A percentile compares a stretch with the other conserved stretches of the same genome.
phyloP scores from a whole-genome alignment of 139 green algal genomes.

The Auxenochlorella pyrenoidosa region DNA sequence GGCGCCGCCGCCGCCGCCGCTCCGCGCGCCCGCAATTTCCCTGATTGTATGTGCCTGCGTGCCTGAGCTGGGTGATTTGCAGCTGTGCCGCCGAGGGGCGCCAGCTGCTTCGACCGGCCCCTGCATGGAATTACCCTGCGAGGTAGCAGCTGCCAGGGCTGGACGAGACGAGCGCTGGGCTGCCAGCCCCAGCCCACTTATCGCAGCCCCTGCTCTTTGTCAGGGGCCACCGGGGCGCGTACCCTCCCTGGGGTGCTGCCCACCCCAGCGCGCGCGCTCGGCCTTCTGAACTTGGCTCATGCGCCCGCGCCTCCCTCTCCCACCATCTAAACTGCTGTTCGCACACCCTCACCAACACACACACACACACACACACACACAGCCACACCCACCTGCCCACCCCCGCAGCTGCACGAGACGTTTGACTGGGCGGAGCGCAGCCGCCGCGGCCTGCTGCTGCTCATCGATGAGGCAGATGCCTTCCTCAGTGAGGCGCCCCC shows the following conservation, averaged over 20 bases:
- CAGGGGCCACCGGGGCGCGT: no score
- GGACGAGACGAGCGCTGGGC: background rate
- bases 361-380: background rate
- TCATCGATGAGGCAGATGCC: conserved; percentile 97
- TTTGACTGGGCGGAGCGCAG: conserved; percentile 97
- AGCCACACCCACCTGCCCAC: background rate
- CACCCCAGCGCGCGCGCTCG: no score
- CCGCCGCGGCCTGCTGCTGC: conserved; percentile 91
- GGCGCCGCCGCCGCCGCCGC: conserved; percentile 48
- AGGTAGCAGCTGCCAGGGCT: no score
- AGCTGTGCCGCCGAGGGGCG: background rate
- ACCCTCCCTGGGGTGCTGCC: no score
- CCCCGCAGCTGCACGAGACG: conserved; percentile 89
- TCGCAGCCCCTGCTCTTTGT: no score
- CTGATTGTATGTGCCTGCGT: background rate
- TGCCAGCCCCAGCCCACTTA: background rate
- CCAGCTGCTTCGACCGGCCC: no score
- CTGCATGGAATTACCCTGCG: no score
- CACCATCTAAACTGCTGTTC: background rate
- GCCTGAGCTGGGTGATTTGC: no score
- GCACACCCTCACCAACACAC: background rate
- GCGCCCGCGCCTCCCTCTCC: background rate
- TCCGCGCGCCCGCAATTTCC: background rate
- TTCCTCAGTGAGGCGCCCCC: conserved; percentile 79
- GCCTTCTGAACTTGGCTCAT: background rate